Base-by-base conservation (phyloP, 208 protist species). In the Trypanosoma brucei region DNA sequence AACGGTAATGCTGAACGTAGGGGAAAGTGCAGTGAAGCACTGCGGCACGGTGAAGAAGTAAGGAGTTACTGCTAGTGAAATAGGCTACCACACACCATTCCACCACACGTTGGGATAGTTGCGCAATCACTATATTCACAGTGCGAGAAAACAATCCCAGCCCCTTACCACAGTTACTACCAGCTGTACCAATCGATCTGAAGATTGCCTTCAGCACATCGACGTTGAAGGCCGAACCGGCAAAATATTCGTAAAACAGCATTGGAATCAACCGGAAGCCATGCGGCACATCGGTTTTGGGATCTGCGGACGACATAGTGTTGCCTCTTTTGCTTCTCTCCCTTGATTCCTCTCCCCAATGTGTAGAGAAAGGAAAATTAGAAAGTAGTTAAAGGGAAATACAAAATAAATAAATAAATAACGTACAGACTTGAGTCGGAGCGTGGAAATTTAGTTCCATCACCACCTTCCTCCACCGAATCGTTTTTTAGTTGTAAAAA, bases 201-300 rank as follows among this genome's bases (percentile, higher is more conserved):
- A 78, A 70, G 8, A 86, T 31, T 5, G 67, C 66, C 50, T 84
- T 66, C 2, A 81, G 59, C 11, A 87, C 39, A 63, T 92, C 85
- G 39, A 59, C 69, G 13, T 60, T 58, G 33, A 86, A 85, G 13
- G 67, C 52, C 3, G 79, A 59, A 53, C 79, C 74, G 7, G 58
- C n/a, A 42, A 88, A 51, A 60, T 91, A 91, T 38, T 84, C 68
- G 5, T 73, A 61, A 61, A 91, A 83, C n/a, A 91, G 69, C 11
- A 78, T 31, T 5, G 58, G 60, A 9, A 64, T 46, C 1, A 85
- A 71, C 49, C 73, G 54, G 8, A 77, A 54, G 13, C 68, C 65
- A 33, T 81, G 68, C 2, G 14, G 42, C 42, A 46, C 42, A 11
- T 46, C 42, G 8, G 22, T 22, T 22, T 22, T 22, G 22, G 22